phyloP scores from a whole-genome alignment of 2,329 filamentous ascomycete genomes.

The Epichloe aotearoae region DNA sequence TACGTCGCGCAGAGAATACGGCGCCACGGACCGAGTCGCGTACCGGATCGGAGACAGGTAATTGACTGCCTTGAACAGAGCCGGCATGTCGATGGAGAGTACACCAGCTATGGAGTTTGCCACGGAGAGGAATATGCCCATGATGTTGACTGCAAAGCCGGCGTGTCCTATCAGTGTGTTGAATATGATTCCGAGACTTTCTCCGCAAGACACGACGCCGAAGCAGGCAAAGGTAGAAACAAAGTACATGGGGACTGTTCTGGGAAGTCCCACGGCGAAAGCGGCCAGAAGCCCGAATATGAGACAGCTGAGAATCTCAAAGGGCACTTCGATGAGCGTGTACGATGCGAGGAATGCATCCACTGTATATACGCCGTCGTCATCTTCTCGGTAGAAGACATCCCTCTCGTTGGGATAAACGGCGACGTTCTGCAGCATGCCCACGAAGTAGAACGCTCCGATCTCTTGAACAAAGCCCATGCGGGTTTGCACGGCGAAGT shows the following conservation, averaged over 20 bases:
- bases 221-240: conserved; percentile 56
- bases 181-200: conserved; percentile 67
- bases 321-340: conserved; percentile 56
- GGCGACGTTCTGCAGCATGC: conserved; percentile 69
- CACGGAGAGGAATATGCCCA: conserved; percentile 54
- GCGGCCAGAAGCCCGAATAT: conserved; percentile 52
- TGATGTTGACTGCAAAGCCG: conserved; percentile 64
- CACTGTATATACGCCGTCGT: conserved; percentile 58
- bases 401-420: conserved; percentile 60
- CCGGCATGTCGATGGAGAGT: conserved; percentile 56
- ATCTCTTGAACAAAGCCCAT: conserved; percentile 64
- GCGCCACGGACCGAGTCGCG: conserved; percentile 50
- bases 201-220: conserved; percentile 60
- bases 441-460: conserved; percentile 58
- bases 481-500: conserved; percentile 57
- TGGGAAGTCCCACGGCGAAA: conserved; percentile 51
- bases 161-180: conserved; percentile 63
- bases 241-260: conserved; percentile 52
- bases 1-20: conserved; percentile 48
- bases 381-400: conserved; percentile 65
- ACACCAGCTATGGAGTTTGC: conserved; percentile 60
- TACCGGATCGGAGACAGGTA: conserved; percentile 62
- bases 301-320: conserved; percentile 52
- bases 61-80: conserved; percentile 53
- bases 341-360: conserved; percentile 61